Evolutionary conservation across 2,329 filamentous ascomycete genomes (phyloP).

Genomic region (Clonostachys rhizophaga): DNA sequence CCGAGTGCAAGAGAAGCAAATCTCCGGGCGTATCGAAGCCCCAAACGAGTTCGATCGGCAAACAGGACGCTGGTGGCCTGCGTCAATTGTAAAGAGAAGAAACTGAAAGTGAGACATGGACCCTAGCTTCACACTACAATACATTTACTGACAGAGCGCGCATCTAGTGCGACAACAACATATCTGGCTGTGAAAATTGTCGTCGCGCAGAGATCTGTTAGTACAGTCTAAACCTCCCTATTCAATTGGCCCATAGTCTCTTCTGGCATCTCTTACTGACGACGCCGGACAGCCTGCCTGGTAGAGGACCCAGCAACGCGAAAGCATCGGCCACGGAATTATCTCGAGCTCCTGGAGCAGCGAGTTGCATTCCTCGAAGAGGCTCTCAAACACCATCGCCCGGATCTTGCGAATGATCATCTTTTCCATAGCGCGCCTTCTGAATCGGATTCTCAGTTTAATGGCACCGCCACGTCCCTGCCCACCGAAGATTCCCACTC

Average conservation of each 20-base stretch:
- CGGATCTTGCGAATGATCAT: too few species aligned
- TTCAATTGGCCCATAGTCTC: neutral
- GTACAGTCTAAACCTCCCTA: neutral
- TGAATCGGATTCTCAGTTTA: too few species aligned
- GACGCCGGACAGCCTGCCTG: conserved; percentile 6
- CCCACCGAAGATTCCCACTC: neutral
- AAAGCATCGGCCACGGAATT: conserved; percentile 17
- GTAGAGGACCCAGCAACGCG: conserved; percentile 18
- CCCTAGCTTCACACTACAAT: too few species aligned
- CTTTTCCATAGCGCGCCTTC: too few species aligned
- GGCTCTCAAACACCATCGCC: neutral
- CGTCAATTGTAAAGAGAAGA: neutral
- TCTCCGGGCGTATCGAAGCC: too few species aligned
- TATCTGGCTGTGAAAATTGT: neutral
- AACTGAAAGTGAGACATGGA: neutral
- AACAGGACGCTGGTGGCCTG: neutral
- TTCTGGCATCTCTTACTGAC: neutral
- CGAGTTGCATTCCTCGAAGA: conserved; percentile 15
- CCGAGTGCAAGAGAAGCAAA: too few species aligned
- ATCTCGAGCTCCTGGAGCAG: conserved; percentile 17
- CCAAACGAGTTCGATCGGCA: too few species aligned
- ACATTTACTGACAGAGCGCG: too few species aligned
- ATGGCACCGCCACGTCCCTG: too few species aligned
- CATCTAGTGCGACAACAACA: neutral
- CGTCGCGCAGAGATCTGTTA: neutral